Conservation (phyloP, 2,329 filamentous ascomycete genomes). For the Juglanconis sp. region DNA sequence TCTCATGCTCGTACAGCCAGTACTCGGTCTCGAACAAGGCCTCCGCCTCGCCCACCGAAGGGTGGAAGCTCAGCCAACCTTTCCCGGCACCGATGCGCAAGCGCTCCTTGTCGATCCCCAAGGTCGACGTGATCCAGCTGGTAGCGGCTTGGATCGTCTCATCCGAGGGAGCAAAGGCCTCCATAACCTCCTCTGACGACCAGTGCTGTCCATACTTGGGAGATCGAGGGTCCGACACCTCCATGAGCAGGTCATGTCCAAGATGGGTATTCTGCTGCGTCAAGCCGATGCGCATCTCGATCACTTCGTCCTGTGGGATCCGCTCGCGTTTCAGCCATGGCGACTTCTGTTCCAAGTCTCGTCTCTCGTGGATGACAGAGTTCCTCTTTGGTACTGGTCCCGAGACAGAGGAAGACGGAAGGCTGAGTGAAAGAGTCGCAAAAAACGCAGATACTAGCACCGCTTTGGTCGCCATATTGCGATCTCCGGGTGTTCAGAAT, state of each 20-base stretch:
- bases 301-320: background rate
- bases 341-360: background rate
- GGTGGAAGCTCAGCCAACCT: background rate
- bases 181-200: constrained; percentile 38
- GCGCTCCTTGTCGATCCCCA: background rate
- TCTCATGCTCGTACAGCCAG: background rate
- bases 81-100: background rate
- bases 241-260: constrained; percentile 38
- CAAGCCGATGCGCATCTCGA: constrained; percentile 38
- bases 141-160: constrained; percentile 25
- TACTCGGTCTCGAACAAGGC: background rate
- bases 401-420: background rate
- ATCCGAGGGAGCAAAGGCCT: constrained; percentile 38
- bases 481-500: background rate
- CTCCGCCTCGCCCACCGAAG: background rate
- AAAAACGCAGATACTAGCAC: background rate
- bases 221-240: constrained; percentile 44
- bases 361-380: background rate
- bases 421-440: background rate
- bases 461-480: background rate
- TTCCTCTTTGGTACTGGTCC: background rate
- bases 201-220: constrained; percentile 45
- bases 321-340: background rate
- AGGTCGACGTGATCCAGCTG: background rate
- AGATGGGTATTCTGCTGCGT: constrained; percentile 42